A percentile compares a stretch with the other conserved stretches of the same genome.
Evolutionary conservation across 305 asterid species (phyloP).

Genomic region (Solanum hybrid): DNA sequence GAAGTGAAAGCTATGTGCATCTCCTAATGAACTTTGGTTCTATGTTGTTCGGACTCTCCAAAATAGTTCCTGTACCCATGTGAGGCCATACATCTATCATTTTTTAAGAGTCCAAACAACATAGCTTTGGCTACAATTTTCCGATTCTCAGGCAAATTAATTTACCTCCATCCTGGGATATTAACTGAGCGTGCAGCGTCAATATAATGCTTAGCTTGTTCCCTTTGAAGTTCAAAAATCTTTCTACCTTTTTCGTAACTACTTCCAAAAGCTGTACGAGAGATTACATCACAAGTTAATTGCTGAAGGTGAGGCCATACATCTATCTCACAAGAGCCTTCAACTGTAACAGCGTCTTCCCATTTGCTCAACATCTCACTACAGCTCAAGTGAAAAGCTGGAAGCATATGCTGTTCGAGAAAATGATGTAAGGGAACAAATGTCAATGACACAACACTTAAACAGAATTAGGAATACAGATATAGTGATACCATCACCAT

Average conservation of each 20-base stretch:
- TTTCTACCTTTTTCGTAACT: too few species aligned
- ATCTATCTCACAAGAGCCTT: background rate
- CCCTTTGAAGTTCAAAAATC: too few species aligned
- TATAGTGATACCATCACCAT: background rate
- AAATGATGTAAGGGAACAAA: too few species aligned
- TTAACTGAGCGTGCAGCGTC: too few species aligned
- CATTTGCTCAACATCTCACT: constrained; percentile 31
- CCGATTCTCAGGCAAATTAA: too few species aligned
- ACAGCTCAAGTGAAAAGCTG: constrained; percentile 32
- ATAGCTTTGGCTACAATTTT: background rate
- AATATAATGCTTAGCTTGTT: too few species aligned
- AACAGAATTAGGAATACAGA: background rate
- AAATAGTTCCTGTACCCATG: background rate
- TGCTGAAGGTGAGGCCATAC: too few species aligned
- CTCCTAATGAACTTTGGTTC: background rate
- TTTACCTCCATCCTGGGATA: too few species aligned
- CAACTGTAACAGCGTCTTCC: constrained; percentile 22
- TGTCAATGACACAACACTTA: background rate
- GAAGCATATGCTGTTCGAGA: constrained; percentile 35
- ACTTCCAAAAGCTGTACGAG: too few species aligned
- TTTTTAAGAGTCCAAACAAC: background rate
- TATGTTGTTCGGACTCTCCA: background rate
- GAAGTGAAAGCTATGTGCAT: background rate
- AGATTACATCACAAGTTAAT: too few species aligned
- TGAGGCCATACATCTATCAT: background rate